Base-by-base conservation (phyloP, 768 basidiomycete genomes). In the Agaricus sinodeliciosus region DNA sequence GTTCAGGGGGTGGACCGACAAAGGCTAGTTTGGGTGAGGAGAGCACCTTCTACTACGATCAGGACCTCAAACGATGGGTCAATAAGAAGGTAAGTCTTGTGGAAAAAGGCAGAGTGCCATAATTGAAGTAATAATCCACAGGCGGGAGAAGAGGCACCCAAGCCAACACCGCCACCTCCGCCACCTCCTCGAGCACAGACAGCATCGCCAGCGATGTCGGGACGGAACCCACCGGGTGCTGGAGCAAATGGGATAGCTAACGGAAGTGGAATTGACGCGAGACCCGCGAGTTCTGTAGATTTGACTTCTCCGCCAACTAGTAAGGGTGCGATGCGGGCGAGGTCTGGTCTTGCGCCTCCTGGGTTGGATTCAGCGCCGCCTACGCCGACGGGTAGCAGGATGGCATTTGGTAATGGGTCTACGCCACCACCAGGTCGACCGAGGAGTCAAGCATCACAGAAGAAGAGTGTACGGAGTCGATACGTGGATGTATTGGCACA, bases 1-100 rank as follows among this genome's bases (percentile, higher is more conserved):
- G 61, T 6, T 60, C 73, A 22, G 22, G 22, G 5, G 73, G 82
- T 8, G 90, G 77, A 8, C 94, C 95, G 2, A 71, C 95, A 52
- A 89, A 84, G 63, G 96, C 95, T 16, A 98, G 87, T 60, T 79
- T 99, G 22, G 96, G 96, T 7, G 92, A 98, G 59, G 83, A 94
- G 64, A 92, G 68, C 16, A 74, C 83, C 25, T 95, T 98, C 72
- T 87, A 91, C 62, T 99, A 90, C 64, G 96, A 99, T 64, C 85
- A 88, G 61, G 93, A 96, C n/a, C 77, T 86, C 55, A 94, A 94
- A 66, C 81, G 87, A 57, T 99, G 96, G 96, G 85, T 99, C 25
- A 94, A 96, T 66, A 94, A 88, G 69, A 93, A 87, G 72, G 93
- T 91, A 55, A 65, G 47, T 52, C 25, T 48, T 54, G 26, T n/a